phyloP scores from a whole-genome alignment of 169 alveolate genomes.

The Neospora caninum region DNA sequence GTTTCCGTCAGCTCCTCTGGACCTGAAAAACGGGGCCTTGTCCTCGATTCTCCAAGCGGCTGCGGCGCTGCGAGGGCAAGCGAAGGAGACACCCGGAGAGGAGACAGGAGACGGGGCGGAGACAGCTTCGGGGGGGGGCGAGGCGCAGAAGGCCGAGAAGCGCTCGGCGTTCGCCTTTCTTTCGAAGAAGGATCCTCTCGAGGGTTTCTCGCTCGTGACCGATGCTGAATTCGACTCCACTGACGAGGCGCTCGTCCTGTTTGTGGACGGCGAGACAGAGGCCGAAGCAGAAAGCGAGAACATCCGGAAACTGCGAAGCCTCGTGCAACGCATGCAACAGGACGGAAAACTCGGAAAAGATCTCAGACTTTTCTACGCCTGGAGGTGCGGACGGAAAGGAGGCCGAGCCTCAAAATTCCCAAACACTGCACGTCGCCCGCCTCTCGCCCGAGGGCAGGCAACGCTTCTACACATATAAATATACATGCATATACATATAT shows the following conservation, averaged over 20 bases:
- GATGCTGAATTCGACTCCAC: constrained; percentile 3
- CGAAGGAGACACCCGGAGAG: neutral
- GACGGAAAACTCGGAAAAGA: neutral
- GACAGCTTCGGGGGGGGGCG: neutral
- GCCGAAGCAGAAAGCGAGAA: neutral
- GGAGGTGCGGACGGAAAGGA: neutral
- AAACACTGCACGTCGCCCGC: neutral
- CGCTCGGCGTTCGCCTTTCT: neutral
- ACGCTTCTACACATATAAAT: neutral
- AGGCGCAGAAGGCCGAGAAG: neutral
- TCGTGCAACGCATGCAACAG: neutral
- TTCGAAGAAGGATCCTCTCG: neutral
- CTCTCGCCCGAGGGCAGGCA: neutral
- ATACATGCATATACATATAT: neutral
- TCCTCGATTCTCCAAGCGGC: neutral
- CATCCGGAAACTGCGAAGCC: neutral
- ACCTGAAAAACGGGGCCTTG: neutral
- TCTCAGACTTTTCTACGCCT: neutral
- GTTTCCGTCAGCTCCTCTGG: neutral
- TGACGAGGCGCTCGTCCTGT: constrained; percentile 26
- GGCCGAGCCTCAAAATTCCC: too few relatives aligned
- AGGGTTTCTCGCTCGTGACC: neutral
- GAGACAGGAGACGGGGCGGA: neutral
- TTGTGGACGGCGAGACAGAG: neutral
- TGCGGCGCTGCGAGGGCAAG: neutral